Evolutionary conservation across 2,329 filamentous ascomycete genomes (phyloP).

Genomic region (Aspergillus tamarii): DNA sequence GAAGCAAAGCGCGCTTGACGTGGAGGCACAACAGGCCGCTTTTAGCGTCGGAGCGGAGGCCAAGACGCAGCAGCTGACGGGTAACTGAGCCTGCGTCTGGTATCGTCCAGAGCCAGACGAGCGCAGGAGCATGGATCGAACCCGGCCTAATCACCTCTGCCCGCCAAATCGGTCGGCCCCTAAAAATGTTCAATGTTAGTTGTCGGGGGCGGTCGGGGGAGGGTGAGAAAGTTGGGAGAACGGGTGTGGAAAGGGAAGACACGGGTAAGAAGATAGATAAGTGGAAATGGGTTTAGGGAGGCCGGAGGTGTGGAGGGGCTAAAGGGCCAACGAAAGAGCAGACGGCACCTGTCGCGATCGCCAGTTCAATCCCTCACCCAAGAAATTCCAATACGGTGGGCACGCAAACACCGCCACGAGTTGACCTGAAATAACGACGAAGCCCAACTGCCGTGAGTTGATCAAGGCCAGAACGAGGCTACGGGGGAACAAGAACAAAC

Average conservation of each 20-base stretch:
- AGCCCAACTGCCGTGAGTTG: constrained; percentile 28
- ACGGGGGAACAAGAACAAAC: constrained; percentile 28
- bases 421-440: constrained; percentile 6
- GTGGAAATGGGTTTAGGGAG: constrained; percentile 16
- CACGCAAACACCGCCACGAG: background rate
- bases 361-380: constrained; percentile 22
- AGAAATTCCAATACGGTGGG: background rate
- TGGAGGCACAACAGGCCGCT: constrained; percentile 35
- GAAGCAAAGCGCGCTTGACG: constrained; percentile 34
- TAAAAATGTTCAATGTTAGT: constrained; percentile 17
- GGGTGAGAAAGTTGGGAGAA: constrained; percentile 9
- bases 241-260: constrained; percentile 14
- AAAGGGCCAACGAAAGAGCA: constrained; percentile 26
- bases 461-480: constrained; percentile 28
- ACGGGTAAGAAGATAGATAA: constrained; percentile 13
- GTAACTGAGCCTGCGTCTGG: constrained; percentile 35
- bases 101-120: constrained; percentile 32
- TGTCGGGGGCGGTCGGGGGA: constrained; percentile 2
- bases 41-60: constrained; percentile 40
- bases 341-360: constrained; percentile 26
- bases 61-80: constrained; percentile 41
- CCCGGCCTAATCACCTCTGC: constrained; percentile 28
- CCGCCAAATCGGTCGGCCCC: constrained; percentile 29
- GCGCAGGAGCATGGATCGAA: constrained; percentile 40
- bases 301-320: constrained; percentile 41